phyloP scores from a whole-genome alignment of 148 eudicot genomes.

The Polygonum maritimum region DNA sequence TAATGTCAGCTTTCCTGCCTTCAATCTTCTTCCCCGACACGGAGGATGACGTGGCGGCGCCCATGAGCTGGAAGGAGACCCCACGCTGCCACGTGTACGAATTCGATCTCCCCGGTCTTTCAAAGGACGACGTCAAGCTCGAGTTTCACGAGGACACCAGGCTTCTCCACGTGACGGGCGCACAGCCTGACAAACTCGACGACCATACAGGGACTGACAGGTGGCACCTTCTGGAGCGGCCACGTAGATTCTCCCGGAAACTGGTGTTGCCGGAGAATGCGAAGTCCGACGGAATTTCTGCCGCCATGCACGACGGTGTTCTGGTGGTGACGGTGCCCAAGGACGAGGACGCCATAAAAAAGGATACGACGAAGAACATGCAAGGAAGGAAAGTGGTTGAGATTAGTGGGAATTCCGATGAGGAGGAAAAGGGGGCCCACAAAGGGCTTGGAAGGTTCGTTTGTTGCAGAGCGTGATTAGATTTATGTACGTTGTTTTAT shows the following conservation, averaged over 20 bases:
- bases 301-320: background rate
- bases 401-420: background rate
- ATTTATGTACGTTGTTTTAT: too few relatives aligned
- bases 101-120: conserved; percentile 29
- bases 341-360: background rate
- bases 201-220: background rate
- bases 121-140: conserved; percentile 23
- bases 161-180: background rate
- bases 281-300: background rate
- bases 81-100: conserved; percentile 21
- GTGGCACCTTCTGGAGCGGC: conserved; percentile 1
- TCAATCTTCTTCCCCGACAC: background rate
- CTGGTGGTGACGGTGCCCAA: background rate
- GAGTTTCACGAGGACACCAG: conserved; percentile 15
- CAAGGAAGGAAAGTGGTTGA: background rate
- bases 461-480: background rate
- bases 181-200: background rate
- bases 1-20: background rate
- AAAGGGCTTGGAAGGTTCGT: background rate
- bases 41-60: conserved; percentile 2
- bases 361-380: background rate
- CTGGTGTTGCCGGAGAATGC: background rate
- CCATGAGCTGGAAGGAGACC: conserved; percentile 17
- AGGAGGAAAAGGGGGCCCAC: background rate
- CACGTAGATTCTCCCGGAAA: background rate